Conservation (phyloP, 2,329 filamentous ascomycete species). For the Cryphonectria japonica region DNA sequence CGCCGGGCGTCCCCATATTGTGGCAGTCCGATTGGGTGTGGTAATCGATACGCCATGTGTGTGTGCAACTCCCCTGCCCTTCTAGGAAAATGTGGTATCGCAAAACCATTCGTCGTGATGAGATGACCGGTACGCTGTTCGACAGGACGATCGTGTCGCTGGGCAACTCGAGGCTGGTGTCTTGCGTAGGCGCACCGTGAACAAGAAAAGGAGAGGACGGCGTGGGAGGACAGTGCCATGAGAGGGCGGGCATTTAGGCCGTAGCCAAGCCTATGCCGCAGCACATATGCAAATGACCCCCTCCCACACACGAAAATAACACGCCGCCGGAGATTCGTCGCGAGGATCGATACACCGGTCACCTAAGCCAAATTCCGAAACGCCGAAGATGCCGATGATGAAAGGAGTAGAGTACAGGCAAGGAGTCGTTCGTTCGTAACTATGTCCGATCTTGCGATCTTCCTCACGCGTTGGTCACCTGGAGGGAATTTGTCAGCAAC, state of each 20-base stretch:
- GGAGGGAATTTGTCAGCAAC: slow-evolving; percentile 29
- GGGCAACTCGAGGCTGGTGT: slow-evolving; percentile 17
- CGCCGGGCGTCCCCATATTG: slow-evolving; percentile 16
- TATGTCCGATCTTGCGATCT: slow-evolving; percentile 33
- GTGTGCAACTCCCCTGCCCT: slow-evolving; percentile 7
- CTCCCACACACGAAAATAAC: slow-evolving; percentile 24
- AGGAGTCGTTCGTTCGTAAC: slow-evolving; percentile 43
- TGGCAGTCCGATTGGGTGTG: slow-evolving; percentile 6
- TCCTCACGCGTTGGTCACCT: slow-evolving; percentile 65
- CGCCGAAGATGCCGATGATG: slow-evolving; percentile 43
- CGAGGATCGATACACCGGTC: slow-evolving; percentile 33
- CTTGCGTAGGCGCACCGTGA: slow-evolving; percentile 16
- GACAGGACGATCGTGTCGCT: slow-evolving; percentile 15
- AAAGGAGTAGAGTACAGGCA: slow-evolving; percentile 42
- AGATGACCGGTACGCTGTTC: slow-evolving; percentile 22
- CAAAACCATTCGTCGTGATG: slow-evolving; percentile 31
- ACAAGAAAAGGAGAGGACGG: slow-evolving; percentile 43
- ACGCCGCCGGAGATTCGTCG: slow-evolving; percentile 29
- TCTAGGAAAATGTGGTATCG: slow-evolving; percentile 29
- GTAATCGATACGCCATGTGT: slow-evolving; percentile 17
- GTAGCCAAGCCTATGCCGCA: slow-evolving; percentile 35
- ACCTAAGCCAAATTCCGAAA: slow-evolving; percentile 38
- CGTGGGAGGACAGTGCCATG: slow-evolving; percentile 38
- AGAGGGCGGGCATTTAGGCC: slow-evolving; percentile 28
- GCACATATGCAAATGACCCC: slow-evolving; percentile 25